phyloP scores from a whole-genome alignment of 805 yeast species.

The Ogataea methylovora region DNA sequence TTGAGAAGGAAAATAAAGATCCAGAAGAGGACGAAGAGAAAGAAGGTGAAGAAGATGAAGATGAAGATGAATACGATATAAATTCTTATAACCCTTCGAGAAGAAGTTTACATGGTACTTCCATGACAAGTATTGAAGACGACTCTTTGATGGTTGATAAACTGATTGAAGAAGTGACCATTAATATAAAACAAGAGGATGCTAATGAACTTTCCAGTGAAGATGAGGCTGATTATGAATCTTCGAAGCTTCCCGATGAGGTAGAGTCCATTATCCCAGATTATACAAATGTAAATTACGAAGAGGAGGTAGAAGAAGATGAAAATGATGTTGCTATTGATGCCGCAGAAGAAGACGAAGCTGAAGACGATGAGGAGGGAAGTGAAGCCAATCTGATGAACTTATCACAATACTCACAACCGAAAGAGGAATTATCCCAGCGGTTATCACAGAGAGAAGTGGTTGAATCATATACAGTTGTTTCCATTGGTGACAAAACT shows the following conservation, averaged over 20 bases:
- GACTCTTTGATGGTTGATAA: conserved; percentile 4
- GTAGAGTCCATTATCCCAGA: too few species aligned
- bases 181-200: too few species aligned
- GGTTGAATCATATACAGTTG: too few species aligned
- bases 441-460: too few species aligned
- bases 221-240: neutral
- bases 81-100: neutral
- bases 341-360: conserved; percentile 1
- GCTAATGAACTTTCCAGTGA: too few species aligned
- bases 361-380: conserved; percentile 2
- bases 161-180: too few species aligned
- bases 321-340: conserved; percentile 4
- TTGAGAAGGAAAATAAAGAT: neutral
- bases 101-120: neutral
- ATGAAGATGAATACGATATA: neutral
- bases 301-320: conserved; percentile 2
- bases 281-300: too few species aligned
- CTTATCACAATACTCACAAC: too few species aligned
- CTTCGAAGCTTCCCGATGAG: too few species aligned
- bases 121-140: conserved; percentile 1
- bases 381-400: neutral
- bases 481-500: too few species aligned
- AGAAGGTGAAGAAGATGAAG: conserved; percentile 1
- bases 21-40: neutral
- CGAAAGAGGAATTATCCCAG: too few species aligned